Evolutionary conservation across 1,139 yeast genomes (phyloP).

Genomic region (Arxiozyma bovina): DNA sequence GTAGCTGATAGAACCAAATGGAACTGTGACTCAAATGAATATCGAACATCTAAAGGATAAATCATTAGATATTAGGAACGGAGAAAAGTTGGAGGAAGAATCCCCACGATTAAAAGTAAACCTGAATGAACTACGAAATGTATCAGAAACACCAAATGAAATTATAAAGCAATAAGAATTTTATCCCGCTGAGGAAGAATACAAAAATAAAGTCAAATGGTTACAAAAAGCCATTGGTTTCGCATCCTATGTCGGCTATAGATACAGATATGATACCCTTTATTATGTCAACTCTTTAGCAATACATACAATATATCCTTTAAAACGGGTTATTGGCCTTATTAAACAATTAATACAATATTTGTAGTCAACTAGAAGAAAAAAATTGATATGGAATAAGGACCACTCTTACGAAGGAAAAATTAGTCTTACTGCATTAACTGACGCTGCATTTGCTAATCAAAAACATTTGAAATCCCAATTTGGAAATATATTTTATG

Average conservation of each 20-base stretch:
- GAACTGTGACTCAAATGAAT: no score
- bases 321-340: background rate
- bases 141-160: background rate
- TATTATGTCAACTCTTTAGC: constrained; percentile 7
- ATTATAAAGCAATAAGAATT: background rate
- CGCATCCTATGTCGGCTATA: constrained; percentile 8
- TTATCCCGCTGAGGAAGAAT: background rate
- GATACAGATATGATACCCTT: constrained; percentile 4
- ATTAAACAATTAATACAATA: background rate
- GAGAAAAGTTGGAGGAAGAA: constrained; percentile 2
- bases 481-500: no score
- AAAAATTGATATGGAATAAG: constrained; percentile 3
- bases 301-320: constrained; percentile 4
- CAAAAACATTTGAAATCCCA: no score
- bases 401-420: background rate
- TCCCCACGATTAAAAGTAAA: constrained; percentile 1
- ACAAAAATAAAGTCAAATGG: constrained; percentile 5
- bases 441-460: background rate
- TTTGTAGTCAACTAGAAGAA: constrained; percentile 3
- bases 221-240: constrained; percentile 5
- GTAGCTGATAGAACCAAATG: no score
- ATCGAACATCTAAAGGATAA: constrained; percentile 3
- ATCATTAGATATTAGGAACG: constrained; percentile 5
- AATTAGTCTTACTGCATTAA: no score
- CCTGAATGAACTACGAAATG: background rate